Evolutionary conservation across 106 monocot genomes (phyloP).

Genomic region (Acanthochlamys bracteata): DNA sequence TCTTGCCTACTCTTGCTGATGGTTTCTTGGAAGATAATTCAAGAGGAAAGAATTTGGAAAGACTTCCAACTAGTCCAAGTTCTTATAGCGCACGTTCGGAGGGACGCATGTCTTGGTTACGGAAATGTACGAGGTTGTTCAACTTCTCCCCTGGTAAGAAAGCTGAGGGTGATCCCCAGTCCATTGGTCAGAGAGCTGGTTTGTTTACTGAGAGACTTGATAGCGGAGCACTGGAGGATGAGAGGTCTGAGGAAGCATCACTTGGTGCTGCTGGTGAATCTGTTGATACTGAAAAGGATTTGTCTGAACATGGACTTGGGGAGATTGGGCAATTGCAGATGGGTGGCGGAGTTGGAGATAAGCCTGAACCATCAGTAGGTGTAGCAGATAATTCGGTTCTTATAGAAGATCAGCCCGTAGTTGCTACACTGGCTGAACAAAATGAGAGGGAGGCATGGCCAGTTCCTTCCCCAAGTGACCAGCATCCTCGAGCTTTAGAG

Average conservation of each 20-base stretch:
- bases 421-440: constrained; percentile 13
- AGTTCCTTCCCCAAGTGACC: constrained; percentile 13
- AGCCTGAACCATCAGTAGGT: constrained; percentile 33
- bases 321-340: constrained; percentile 18
- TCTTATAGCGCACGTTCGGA: constrained; percentile 22
- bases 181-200: constrained; percentile 11
- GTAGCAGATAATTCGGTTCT: constrained; percentile 31
- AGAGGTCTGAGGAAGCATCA: constrained; percentile 19
- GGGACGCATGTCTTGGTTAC: constrained; percentile 57
- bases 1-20: constrained; percentile 52
- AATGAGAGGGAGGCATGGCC: constrained; percentile 36
- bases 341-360: constrained; percentile 19
- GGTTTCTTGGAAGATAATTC: constrained; percentile 31
- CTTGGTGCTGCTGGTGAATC: constrained; percentile 25
- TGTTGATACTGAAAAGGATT: constrained; percentile 19
- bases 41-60: constrained; percentile 19
- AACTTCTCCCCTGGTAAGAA: constrained; percentile 63
- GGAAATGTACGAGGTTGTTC: constrained; percentile 67
- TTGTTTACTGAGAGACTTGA: constrained; percentile 23
- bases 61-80: constrained; percentile 24
- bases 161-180: constrained; percentile 16
- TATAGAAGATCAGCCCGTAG: constrained; percentile 7
- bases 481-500: constrained; percentile 24
- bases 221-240: constrained; percentile 26
- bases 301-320: constrained; percentile 13